Evolutionary conservation across 108 stramenopile species (phyloP).

Genomic region (Fragilariopsis cylindrus): DNA sequence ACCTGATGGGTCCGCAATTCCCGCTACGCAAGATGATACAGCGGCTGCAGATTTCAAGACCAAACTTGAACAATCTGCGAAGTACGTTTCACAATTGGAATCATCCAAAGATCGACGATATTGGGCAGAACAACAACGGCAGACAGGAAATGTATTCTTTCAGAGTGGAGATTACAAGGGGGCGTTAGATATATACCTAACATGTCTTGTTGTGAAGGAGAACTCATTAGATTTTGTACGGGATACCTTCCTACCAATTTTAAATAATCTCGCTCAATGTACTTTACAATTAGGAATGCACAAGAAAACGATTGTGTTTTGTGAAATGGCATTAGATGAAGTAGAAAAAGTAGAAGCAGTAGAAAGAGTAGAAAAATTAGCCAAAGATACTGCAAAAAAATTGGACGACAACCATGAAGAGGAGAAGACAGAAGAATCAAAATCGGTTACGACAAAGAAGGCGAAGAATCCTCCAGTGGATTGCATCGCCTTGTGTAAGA

Average conservation of each 20-base stretch:
- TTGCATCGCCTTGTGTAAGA: constrained; percentile 44
- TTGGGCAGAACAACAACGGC: constrained; percentile 70
- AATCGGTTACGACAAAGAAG: not conserved
- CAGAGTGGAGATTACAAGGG: constrained; percentile 52
- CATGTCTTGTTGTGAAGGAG: constrained; percentile 71
- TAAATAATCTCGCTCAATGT: constrained; percentile 84
- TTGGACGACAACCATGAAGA: constrained; percentile 2
- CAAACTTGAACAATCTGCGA: constrained; percentile 70
- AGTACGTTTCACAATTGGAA: constrained; percentile 36
- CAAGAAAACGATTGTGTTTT: constrained; percentile 76
- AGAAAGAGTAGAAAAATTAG: not conserved
- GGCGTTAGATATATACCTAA: constrained; percentile 89
- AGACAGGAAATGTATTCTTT: constrained; percentile 67
- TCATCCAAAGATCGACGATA: constrained; percentile 42
- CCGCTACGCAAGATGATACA: constrained; percentile 53
- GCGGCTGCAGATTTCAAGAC: constrained; percentile 70
- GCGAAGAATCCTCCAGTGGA: constrained; percentile 2
- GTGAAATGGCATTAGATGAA: constrained; percentile 66
- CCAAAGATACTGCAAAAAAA: not conserved
- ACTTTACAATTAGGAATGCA: constrained; percentile 77
- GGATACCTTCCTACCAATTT: constrained; percentile 63
- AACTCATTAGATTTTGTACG: constrained; percentile 26
- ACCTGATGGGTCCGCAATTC: constrained; percentile 76
- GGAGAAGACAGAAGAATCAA: constrained; percentile 3
- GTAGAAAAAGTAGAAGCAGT: constrained; percentile 15